Evolutionary conservation across 129 eudicot species (phyloP).

Genomic region (Rutidosis leptorrhynchoides): DNA sequence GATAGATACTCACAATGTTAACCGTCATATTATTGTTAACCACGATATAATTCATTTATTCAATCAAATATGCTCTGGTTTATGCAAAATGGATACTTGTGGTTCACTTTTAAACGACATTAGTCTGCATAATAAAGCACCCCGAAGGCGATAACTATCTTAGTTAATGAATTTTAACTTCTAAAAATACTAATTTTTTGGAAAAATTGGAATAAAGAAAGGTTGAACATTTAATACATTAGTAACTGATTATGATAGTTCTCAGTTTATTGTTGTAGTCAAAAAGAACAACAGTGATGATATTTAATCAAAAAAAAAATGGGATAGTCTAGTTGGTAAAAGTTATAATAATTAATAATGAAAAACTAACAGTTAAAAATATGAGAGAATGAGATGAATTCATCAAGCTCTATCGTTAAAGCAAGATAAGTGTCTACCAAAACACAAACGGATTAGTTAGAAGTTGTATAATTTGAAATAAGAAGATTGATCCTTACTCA

Average conservation of each 20-base stretch:
- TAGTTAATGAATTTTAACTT: not conserved
- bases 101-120: not conserved
- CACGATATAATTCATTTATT: not conserved
- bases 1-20: not conserved
- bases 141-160: not conserved
- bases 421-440: no score
- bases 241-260: conserved; percentile 7
- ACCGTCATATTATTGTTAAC: not conserved
- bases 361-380: no score
- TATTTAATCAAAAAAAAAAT: not conserved
- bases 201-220: not conserved
- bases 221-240: not conserved
- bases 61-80: not conserved
- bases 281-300: conserved; percentile 18
- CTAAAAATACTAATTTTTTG: not conserved
- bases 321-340: not conserved
- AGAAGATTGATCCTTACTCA: no score
- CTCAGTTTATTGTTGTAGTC: conserved; percentile 1
- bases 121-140: not conserved
- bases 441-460: no score
- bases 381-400: no score
- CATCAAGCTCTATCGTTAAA: no score
- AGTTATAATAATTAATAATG: no score
- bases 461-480: no score
- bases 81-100: not conserved